A percentile compares a stretch with the other conserved stretches of the same genome.
Conservation (phyloP, 2,329 filamentous ascomycete species). For the Colletotrichum godetiae region DNA sequence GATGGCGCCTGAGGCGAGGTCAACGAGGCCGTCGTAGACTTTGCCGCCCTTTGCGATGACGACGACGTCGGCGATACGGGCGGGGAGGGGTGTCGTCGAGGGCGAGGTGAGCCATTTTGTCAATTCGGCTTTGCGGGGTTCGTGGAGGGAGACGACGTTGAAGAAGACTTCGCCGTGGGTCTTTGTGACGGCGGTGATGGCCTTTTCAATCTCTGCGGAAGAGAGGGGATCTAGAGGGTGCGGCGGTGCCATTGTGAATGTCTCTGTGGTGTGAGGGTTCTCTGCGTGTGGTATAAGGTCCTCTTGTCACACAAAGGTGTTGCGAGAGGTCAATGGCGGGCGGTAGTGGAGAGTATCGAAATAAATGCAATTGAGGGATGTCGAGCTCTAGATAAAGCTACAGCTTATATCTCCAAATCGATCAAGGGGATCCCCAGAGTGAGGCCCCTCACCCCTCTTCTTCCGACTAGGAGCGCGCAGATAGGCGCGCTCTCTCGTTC, state of each 20-base stretch:
- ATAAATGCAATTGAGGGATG: not conserved
- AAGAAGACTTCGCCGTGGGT: slow-evolving; percentile 80
- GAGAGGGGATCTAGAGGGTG: slow-evolving; percentile 86
- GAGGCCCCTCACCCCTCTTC: slow-evolving; percentile 7
- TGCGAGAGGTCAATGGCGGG: not conserved
- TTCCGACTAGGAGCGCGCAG: not conserved
- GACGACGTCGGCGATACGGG: slow-evolving; percentile 83
- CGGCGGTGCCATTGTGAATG: slow-evolving; percentile 12
- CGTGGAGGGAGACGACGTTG: slow-evolving; percentile 86
- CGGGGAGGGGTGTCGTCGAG: slow-evolving; percentile 69
- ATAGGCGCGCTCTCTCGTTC: slow-evolving; percentile 13
- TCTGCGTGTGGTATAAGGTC: not conserved
- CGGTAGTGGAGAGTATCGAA: not conserved
- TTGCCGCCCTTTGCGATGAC: slow-evolving; percentile 83
- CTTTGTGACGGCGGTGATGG: slow-evolving; percentile 75
- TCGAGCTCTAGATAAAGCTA: slow-evolving; percentile 23
- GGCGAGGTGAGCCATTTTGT: slow-evolving; percentile 79
- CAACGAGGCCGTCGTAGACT: slow-evolving; percentile 85
- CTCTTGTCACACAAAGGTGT: not conserved
- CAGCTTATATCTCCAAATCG: slow-evolving; percentile 14
- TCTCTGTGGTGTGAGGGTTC: not conserved
- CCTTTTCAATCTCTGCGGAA: slow-evolving; percentile 77
- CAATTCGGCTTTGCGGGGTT: slow-evolving; percentile 89
- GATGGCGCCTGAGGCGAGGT: slow-evolving; percentile 75
- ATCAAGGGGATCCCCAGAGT: not conserved